Evolutionary conservation across 116 monocot genomes (phyloP).

Genomic region (Cymodocea nodosa): DNA sequence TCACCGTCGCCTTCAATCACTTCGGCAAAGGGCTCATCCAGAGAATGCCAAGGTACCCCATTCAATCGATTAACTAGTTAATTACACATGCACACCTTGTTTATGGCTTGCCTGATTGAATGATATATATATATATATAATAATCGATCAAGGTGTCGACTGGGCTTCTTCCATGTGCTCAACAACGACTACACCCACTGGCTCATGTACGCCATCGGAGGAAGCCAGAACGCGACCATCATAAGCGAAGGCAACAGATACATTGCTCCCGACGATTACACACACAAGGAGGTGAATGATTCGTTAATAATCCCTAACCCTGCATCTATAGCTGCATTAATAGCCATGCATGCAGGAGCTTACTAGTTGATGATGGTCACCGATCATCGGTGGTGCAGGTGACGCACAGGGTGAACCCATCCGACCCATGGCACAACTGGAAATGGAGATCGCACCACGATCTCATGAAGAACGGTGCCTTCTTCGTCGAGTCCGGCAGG

Average conservation of each 20-base stretch:
- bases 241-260: constrained; percentile 36
- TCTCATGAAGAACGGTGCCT: constrained; percentile 53
- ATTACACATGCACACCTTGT: too few species aligned
- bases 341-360: too few species aligned
- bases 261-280: constrained; percentile 21
- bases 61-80: too few species aligned
- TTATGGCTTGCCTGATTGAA: too few species aligned
- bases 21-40: constrained; percentile 42
- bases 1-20: constrained; percentile 67
- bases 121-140: too few species aligned
- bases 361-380: too few species aligned
- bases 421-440: constrained; percentile 38
- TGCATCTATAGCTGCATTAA: too few species aligned
- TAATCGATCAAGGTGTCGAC: constrained; percentile 8
- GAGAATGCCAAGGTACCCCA: constrained; percentile 58
- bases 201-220: constrained; percentile 35
- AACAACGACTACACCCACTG: constrained; percentile 46
- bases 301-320: too few species aligned
- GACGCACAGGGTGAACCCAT: constrained; percentile 38
- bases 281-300: constrained; percentile 17
- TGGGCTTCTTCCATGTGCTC: constrained; percentile 35
- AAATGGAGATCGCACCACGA: constrained; percentile 53
- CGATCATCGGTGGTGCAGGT: constrained; percentile 17
- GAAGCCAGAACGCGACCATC: constrained; percentile 25
- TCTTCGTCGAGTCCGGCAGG: constrained; percentile 21